A percentile compares a stretch with the other conserved stretches of the same genome.
Conservation (phyloP, 2,329 filamentous ascomycete species). For the Cladophialophora psammophila region DNA sequence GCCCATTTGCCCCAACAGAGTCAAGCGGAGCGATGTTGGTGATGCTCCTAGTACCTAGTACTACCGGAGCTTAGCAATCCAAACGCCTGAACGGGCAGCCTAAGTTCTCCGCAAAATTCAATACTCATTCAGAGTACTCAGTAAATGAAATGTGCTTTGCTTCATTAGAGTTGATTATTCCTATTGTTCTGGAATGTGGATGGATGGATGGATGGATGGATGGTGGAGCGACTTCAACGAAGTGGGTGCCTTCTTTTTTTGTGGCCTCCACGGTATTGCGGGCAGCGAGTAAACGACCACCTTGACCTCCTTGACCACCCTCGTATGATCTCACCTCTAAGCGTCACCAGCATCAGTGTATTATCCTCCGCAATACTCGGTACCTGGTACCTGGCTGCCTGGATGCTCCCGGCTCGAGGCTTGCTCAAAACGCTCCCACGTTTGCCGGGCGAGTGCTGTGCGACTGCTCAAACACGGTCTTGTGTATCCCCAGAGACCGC, state of each 20-base stretch:
- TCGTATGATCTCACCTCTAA: not conserved
- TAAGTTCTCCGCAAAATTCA: not conserved
- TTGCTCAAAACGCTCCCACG: not conserved
- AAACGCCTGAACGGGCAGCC: not conserved
- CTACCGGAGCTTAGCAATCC: slow-evolving; percentile 18
- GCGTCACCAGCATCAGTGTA: not conserved
- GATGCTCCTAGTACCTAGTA: not conserved
- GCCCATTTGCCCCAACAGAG: slow-evolving; percentile 15
- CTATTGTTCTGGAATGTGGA: not conserved
- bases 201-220: not conserved
- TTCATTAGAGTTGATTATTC: not conserved
- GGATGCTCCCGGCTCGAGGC: not conserved
- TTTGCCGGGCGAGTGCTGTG: not conserved
- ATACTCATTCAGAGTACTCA: not conserved
- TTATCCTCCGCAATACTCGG: not conserved
- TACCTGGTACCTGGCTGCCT: slow-evolving; percentile 1
- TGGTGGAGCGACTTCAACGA: not conserved
- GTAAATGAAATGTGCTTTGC: not conserved
- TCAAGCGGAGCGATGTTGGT: slow-evolving; percentile 6
- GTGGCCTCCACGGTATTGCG: not conserved
- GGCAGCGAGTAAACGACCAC: not conserved
- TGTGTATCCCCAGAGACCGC: slow-evolving; percentile 1
- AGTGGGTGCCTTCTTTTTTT: not conserved
- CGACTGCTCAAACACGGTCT: not conserved
- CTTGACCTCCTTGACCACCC: not conserved